phyloP scores from a whole-genome alignment of 108 stramenopile species.

The Cyclostephanos tholiformis region DNA sequence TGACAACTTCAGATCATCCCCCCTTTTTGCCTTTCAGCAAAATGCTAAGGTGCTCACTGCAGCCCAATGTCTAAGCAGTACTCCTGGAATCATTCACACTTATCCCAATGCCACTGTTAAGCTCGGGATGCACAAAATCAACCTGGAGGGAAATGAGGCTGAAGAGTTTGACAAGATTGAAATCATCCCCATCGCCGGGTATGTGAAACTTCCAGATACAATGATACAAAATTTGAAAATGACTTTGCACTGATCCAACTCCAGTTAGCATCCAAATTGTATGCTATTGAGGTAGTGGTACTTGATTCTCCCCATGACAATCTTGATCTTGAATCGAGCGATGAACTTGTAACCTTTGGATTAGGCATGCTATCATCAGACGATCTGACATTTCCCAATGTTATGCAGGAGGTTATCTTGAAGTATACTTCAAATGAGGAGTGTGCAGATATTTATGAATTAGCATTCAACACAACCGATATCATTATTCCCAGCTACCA shows the following conservation, averaged over 20 bases:
- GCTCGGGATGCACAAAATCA: constrained; percentile 1
- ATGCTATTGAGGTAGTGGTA: not conserved
- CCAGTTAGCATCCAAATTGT: constrained; percentile 6
- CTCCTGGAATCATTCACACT: not conserved
- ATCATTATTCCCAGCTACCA: too few relatives aligned
- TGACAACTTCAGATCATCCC: too few relatives aligned
- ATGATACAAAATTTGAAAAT: not conserved
- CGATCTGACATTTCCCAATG: too few relatives aligned
- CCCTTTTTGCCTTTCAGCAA: too few relatives aligned
- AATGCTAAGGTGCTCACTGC: not conserved
- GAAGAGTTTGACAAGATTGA: constrained; percentile 1
- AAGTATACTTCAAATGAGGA: too few relatives aligned
- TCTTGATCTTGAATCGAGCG: not conserved
- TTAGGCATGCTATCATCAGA: too few relatives aligned
- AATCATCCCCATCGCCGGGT: constrained; percentile 1
- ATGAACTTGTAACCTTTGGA: too few relatives aligned
- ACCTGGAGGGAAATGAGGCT: not conserved
- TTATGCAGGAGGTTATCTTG: too few relatives aligned
- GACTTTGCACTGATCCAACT: not conserved
- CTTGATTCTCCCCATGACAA: constrained; percentile 3
- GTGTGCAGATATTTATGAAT: too few relatives aligned
- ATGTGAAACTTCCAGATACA: not conserved
- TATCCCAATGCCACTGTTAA: not conserved
- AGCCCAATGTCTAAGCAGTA: not conserved
- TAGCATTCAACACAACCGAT: too few relatives aligned